Evolutionary conservation across 495 filamentous ascomycete genomes (phyloP).

Genomic region (Neurospora hispaniola): DNA sequence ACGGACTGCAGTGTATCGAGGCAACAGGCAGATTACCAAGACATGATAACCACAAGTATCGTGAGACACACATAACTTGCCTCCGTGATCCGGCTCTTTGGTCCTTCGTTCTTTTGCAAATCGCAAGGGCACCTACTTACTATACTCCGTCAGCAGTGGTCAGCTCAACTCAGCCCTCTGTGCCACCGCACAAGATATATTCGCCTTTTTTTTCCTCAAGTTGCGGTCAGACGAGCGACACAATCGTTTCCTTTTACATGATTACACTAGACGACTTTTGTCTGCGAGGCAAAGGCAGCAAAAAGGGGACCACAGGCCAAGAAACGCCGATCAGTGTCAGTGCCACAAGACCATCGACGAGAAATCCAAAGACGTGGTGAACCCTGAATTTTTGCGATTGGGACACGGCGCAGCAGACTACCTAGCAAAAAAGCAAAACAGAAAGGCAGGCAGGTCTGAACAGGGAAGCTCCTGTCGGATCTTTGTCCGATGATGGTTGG

Average conservation of each 20-base stretch:
- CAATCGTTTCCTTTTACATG: background rate
- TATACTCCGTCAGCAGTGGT: background rate
- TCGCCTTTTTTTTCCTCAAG: background rate
- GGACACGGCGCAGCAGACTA: too few relatives aligned
- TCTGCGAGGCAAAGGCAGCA: background rate
- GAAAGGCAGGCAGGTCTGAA: too few relatives aligned
- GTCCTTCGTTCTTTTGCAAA: background rate
- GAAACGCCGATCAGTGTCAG: background rate
- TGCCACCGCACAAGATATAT: background rate
- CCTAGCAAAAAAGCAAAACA: too few relatives aligned
- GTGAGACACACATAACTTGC: background rate
- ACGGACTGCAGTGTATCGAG: background rate
- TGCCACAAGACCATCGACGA: background rate
- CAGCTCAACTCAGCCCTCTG: background rate
- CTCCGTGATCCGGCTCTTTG: background rate
- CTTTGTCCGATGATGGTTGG: background rate
- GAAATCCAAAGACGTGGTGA: background rate
- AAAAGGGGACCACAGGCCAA: background rate
- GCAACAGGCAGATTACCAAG: background rate
- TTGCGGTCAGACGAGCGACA: background rate
- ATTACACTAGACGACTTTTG: background rate
- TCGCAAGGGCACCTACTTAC: background rate
- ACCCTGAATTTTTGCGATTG: background rate
- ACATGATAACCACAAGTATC: background rate
- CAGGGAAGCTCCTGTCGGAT: background rate